These are phyloP conservation scores for Coemansia sp. DNA, from an alignment of 192 early-diverging fungal species.

Conservation along the genomic window DNA sequence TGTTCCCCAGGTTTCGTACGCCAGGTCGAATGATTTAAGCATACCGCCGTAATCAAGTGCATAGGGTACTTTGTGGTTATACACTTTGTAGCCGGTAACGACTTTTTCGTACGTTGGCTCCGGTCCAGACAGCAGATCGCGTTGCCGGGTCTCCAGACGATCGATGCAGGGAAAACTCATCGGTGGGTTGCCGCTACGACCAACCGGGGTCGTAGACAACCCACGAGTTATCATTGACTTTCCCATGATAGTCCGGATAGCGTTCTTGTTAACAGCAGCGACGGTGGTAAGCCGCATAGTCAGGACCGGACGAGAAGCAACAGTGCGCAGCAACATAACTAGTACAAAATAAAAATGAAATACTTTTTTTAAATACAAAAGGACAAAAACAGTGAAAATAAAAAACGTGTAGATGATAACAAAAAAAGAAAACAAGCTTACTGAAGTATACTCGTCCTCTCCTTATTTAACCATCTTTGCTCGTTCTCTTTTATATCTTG, in stretches of 20 bases:
- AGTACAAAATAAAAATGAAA: not conserved
- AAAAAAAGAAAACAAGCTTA: too few relatives aligned
- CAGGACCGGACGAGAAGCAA: not conserved
- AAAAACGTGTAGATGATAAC: too few relatives aligned
- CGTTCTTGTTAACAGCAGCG: not conserved
- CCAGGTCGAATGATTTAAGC: conserved; percentile 75
- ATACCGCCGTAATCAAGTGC: conserved; percentile 79
- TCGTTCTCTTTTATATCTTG: too few relatives aligned
- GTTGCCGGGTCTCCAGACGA: conserved; percentile 59
- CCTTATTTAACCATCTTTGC: too few relatives aligned
- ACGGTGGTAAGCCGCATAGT: too few relatives aligned
- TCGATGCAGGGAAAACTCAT: conserved; percentile 79
- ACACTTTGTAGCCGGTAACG: conserved; percentile 72
- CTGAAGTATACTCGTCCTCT: too few relatives aligned
- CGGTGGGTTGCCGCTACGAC: conserved; percentile 57
- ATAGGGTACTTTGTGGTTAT: conserved; percentile 66
- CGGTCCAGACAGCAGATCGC: conserved; percentile 67
- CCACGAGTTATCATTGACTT: not conserved
- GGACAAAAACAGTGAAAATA: not conserved
- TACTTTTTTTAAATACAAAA: not conserved
- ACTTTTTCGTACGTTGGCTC: conserved; percentile 83
- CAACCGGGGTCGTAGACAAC: not conserved
- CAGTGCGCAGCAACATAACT: not conserved
- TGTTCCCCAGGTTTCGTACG: conserved; percentile 97
- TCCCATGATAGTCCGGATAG: not conserved